Percentiles rank a stretch among this genome's conserved stretches.
Evolutionary conservation across 768 basidiomycete species (phyloP).

Genomic region (Dacryopinax primogenitus): DNA sequence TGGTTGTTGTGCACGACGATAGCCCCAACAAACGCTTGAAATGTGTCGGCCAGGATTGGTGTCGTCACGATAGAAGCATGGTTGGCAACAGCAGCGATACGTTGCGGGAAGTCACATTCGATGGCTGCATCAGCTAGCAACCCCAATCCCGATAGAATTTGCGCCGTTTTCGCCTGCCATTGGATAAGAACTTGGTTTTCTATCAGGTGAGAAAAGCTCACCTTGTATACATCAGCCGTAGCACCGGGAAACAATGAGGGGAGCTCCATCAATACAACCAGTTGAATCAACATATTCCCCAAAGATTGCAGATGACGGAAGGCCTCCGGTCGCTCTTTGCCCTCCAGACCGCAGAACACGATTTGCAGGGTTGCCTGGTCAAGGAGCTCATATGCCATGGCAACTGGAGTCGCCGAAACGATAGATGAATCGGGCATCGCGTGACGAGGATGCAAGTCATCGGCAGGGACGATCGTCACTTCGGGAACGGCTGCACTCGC

Average conservation of each 20-base stretch:
- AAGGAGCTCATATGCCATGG: too few relatives aligned
- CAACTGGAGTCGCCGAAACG: too few relatives aligned
- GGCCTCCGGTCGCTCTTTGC: too few relatives aligned
- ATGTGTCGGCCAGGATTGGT: not conserved
- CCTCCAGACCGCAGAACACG: too few relatives aligned
- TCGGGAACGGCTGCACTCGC: too few relatives aligned
- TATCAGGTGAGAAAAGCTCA: not conserved
- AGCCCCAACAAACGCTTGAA: not conserved
- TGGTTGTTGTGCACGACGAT: not conserved
- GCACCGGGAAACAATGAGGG: not conserved
- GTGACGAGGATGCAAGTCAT: too few relatives aligned
- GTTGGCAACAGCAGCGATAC: not conserved
- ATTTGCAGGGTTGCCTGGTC: too few relatives aligned
- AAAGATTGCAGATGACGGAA: not conserved
- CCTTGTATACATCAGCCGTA: not conserved
- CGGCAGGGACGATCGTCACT: too few relatives aligned
- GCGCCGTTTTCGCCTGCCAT: not conserved
- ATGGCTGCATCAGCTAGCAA: not conserved
- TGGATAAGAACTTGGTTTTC: not conserved
- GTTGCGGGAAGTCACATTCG: not conserved
- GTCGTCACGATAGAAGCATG: not conserved
- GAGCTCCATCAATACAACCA: not conserved
- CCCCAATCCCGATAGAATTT: not conserved
- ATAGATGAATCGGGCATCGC: too few relatives aligned
- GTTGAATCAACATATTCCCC: not conserved